Base-by-base conservation (phyloP, 2,329 filamentous ascomycete species). In the Microdochium trichocladiopsis region DNA sequence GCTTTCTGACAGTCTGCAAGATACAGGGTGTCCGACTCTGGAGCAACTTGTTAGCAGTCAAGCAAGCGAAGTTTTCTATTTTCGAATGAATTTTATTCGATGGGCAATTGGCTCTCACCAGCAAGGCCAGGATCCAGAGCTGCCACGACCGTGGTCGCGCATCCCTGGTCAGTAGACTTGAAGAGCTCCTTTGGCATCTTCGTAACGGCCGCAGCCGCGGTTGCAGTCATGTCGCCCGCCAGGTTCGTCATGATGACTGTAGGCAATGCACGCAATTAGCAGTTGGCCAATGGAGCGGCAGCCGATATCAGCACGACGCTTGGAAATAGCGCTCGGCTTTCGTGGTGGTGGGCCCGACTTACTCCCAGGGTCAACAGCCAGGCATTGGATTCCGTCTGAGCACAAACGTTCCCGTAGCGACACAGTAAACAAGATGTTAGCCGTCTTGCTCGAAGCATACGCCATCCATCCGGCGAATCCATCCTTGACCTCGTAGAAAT, bases 91-190 rank as follows among this genome's bases (percentile, higher is more conserved):
- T 6, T 8, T 18, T 23, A 9, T 21, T 45, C 18, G 22, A 8
- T 3, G 6, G 10, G 3, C 14, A 8, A 23, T 6, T 3, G 49
- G 45, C 53, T 51, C 52, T 51, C 54, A 58, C 51, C 55, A 43
- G 55, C 54, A 50, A 61, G 56, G 50, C 37, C 53, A 50, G 52
- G 52, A 45, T 55, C 51, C 31, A 58, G 54, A 31, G 47, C 52
- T 33, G 47, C 53, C 43, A 56, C 56, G 56, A 60, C 58, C 53
- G 54, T 59, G 47, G 50, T 53, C 41, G 56, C 53, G 48, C 57
- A 55, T 47, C 52, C 54, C 55, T 55, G 53, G 56, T 62, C 61
- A 59, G 53, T 51, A 52, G 59, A 61, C 55, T 50, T 51, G 48
- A 45, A 50, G 41, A 23, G 21, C 12, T 45, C 41, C 21, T 23